Evolutionary conservation across 805 yeast species (phyloP).

Genomic region (Clavispora vitiphila): DNA sequence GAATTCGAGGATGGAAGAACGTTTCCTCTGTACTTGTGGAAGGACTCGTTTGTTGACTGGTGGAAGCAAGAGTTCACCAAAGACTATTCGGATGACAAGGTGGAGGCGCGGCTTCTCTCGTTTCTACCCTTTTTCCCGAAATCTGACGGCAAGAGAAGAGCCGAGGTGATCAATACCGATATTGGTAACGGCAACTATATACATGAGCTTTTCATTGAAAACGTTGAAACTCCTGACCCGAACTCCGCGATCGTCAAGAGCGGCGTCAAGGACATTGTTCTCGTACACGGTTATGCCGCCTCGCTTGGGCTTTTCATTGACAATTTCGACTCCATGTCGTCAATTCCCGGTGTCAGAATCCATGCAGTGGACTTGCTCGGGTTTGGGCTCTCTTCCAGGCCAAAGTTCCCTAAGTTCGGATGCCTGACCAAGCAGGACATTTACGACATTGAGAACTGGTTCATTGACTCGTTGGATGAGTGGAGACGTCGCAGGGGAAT

Average conservation of each 20-base stretch:
- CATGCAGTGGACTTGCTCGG: slow-evolving; percentile 72
- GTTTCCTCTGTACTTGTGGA: slow-evolving; percentile 13
- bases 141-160: slow-evolving; percentile 42
- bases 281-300: slow-evolving; percentile 93
- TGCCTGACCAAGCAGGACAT: slow-evolving; percentile 30
- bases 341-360: slow-evolving; percentile 50
- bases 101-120: slow-evolving; percentile 44
- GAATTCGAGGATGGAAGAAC: slow-evolving; percentile 13
- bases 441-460: slow-evolving; percentile 38
- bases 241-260: slow-evolving; percentile 2
- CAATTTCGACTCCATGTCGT: slow-evolving; percentile 49
- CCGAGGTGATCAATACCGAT: slow-evolving; percentile 48
- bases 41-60: slow-evolving; percentile 13
- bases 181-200: slow-evolving; percentile 54
- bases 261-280: slow-evolving; percentile 49
- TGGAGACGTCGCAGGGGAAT: slow-evolving; percentile 37
- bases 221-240: slow-evolving; percentile 35
- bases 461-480: slow-evolving; percentile 37
- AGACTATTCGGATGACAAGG: slow-evolving; percentile 21
- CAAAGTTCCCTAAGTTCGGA: slow-evolving; percentile 34
- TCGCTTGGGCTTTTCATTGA: slow-evolving; percentile 77
- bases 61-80: slow-evolving; percentile 10
- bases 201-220: slow-evolving; percentile 69
- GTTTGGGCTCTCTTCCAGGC: slow-evolving; percentile 64
- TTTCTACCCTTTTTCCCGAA: slow-evolving; percentile 56